Evolutionary conservation across 2,329 filamentous ascomycete species (phyloP).

Genomic region (Ophiostoma quercus): DNA sequence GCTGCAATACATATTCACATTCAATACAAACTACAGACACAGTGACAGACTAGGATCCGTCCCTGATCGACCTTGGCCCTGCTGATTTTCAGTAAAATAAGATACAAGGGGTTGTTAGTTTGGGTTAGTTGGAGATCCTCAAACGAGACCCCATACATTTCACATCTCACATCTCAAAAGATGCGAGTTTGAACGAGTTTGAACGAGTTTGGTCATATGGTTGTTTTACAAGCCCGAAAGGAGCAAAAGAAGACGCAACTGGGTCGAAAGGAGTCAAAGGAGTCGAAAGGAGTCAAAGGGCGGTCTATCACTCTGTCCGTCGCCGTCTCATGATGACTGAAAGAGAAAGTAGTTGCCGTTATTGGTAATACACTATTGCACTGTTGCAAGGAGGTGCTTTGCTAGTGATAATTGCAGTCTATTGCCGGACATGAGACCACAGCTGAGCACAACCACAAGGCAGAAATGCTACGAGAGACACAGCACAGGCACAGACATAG

Average conservation of each 20-base stretch:
- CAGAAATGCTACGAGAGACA: constrained; percentile 7
- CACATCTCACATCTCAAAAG: not conserved
- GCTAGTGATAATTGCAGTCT: not conserved
- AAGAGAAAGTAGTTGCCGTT: not conserved
- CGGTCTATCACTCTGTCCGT: too few species aligned
- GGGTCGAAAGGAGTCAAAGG: too few species aligned
- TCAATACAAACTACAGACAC: not conserved
- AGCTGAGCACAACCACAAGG: not conserved
- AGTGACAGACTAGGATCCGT: not conserved
- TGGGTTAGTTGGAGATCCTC: not conserved
- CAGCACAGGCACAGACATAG: not conserved
- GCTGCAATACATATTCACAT: not conserved
- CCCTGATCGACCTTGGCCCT: constrained; percentile 2
- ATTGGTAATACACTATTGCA: not conserved
- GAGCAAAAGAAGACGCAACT: not conserved
- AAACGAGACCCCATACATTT: not conserved
- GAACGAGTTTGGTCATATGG: not conserved
- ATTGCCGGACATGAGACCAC: not conserved
- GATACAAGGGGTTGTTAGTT: not conserved
- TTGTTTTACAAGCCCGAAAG: not conserved
- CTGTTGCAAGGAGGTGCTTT: not conserved
- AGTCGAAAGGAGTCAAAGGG: too few species aligned
- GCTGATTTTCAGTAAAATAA: not conserved
- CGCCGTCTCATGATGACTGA: not conserved
- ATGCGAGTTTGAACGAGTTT: not conserved